phyloP scores from a whole-genome alignment of 2,329 filamentous ascomycete species.

The Thielaviopsis populi region DNA sequence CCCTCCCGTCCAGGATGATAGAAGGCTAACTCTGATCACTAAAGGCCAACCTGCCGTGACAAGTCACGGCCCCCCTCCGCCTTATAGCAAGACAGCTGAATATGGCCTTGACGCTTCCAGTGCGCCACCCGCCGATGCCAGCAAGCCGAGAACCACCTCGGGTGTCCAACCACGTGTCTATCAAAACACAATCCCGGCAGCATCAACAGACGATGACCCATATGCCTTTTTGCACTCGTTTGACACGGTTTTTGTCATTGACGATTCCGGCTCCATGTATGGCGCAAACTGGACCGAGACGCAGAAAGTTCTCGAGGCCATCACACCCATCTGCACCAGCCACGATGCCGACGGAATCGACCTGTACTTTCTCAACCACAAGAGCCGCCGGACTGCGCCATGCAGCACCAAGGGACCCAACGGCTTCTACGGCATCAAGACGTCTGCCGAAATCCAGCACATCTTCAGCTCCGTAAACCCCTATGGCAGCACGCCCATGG shows the following conservation, averaged over 20 bases:
- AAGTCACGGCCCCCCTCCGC: not conserved
- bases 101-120: not conserved
- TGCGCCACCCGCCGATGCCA: slow-evolving; percentile 17
- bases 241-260: slow-evolving; percentile 80
- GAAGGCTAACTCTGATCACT: not conserved
- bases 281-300: slow-evolving; percentile 66
- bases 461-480: slow-evolving; percentile 60
- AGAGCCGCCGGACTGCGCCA: not conserved
- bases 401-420: slow-evolving; percentile 26
- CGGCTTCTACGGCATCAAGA: slow-evolving; percentile 51
- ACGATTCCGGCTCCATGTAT: slow-evolving; percentile 81
- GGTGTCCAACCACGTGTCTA: slow-evolving; percentile 15
- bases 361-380: slow-evolving; percentile 75
- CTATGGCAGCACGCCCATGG: slow-evolving; percentile 56
- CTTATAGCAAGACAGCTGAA: not conserved
- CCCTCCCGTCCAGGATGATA: not conserved
- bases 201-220: slow-evolving; percentile 40
- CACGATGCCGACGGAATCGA: slow-evolving; percentile 79
- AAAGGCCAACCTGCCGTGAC: not conserved
- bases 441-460: slow-evolving; percentile 40
- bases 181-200: slow-evolving; percentile 4
- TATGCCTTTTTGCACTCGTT: slow-evolving; percentile 66
- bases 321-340: slow-evolving; percentile 66
- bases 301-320: slow-evolving; percentile 49
- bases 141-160: slow-evolving; percentile 16